These are phyloP conservation scores for Penicillium sp. DNA, from an alignment of 2,329 filamentous ascomycete genomes.

Conservation along the genomic window DNA sequence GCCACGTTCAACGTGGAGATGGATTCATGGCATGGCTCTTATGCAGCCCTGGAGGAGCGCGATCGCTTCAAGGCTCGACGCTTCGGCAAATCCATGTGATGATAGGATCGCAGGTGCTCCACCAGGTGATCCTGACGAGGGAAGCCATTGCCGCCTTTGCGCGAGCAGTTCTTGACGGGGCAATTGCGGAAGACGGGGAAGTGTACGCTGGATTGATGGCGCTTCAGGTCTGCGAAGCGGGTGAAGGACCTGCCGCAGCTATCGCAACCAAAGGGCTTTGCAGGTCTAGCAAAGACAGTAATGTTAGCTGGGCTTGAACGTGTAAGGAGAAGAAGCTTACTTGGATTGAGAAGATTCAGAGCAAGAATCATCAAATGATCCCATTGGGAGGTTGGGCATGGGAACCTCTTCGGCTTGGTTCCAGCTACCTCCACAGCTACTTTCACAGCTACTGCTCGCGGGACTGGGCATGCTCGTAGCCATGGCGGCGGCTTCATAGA, in stretches of 20 bases:
- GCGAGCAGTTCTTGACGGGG: constrained; percentile 40
- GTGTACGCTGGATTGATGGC: constrained; percentile 48
- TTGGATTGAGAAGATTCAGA: constrained; percentile 22
- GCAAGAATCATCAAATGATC: constrained; percentile 12
- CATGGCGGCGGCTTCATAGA: constrained; percentile 25
- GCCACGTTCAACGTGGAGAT: too few species aligned
- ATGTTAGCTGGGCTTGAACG: constrained; percentile 7
- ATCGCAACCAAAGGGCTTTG: constrained; percentile 33
- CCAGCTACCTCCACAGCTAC: constrained; percentile 16
- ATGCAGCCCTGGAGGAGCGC: constrained; percentile 20
- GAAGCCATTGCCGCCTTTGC: constrained; percentile 50
- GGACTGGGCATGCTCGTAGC: constrained; percentile 24
- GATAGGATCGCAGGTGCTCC: constrained; percentile 55
- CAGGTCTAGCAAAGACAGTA: constrained; percentile 20
- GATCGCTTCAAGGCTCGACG: constrained; percentile 32
- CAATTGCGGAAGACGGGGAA: constrained; percentile 44
- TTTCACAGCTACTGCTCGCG: constrained; percentile 18
- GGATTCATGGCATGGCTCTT: neutral
- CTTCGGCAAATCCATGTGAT: constrained; percentile 47
- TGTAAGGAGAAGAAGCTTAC: constrained; percentile 17
- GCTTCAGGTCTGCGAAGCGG: constrained; percentile 48
- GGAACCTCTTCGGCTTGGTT: constrained; percentile 18
- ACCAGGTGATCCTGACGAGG: constrained; percentile 54
- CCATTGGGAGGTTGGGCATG: constrained; percentile 15
- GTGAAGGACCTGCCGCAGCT: constrained; percentile 41